Evolutionary conservation across 176 grass and related monocot species (phyloP).

Genomic region (Zoysia pacifica): DNA sequence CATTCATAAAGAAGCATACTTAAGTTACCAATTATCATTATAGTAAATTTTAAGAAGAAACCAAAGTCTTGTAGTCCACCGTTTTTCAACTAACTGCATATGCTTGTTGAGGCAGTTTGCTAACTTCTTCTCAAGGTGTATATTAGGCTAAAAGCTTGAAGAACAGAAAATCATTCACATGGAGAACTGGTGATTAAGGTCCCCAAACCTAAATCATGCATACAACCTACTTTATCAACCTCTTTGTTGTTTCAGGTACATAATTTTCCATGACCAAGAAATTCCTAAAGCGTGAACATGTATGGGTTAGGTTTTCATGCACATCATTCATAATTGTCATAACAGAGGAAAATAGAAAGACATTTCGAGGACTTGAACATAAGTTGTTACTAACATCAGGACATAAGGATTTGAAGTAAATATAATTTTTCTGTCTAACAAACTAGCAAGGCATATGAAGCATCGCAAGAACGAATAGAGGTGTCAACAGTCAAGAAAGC

Average conservation of each 20-base stretch:
- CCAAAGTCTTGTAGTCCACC: background rate
- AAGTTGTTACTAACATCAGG: background rate
- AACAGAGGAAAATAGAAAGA: constrained; percentile 9
- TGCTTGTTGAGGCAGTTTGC: background rate
- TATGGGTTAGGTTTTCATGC: background rate
- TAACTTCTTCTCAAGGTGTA: constrained; percentile 6
- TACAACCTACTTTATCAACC: constrained; percentile 9
- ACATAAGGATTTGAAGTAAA: background rate
- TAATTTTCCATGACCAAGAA: background rate
- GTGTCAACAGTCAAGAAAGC: background rate
- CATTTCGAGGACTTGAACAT: background rate
- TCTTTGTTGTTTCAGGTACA: constrained; percentile 4
- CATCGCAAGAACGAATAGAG: constrained; percentile 24
- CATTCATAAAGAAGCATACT: constrained; percentile 11
- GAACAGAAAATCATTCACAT: constrained; percentile 21
- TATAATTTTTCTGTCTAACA: background rate
- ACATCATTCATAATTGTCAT: background rate
- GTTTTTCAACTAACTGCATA: constrained; percentile 29
- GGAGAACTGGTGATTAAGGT: background rate
- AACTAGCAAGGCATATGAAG: background rate
- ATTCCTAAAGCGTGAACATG: background rate
- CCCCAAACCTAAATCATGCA: background rate
- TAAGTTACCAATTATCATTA: background rate
- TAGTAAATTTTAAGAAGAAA: constrained; percentile 14
- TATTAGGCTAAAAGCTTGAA: background rate